Base-by-base conservation (phyloP, 345 rosid species). In the Gossypium longicalyx region DNA sequence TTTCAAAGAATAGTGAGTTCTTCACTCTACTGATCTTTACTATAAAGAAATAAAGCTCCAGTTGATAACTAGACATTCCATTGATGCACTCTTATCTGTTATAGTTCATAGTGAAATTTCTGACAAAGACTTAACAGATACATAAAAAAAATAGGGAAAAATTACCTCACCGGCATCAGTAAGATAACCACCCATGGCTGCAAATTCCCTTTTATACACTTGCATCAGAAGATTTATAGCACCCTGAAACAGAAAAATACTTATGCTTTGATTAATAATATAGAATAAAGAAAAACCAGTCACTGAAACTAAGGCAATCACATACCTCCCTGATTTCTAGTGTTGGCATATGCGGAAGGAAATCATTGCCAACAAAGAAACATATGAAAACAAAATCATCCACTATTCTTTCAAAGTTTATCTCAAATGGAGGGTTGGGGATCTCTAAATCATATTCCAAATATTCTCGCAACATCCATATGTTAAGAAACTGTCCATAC, bases 311-410 rank as follows among this genome's bases (percentile, higher is more conserved):
- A 71, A 5, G 23, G 82, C 6, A 79, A 79, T 52, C 43, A 38
- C 85, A 68, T 83, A 91, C 99, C 98, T 96, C 99, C 83, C 97
- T 85, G 73, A 93, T 96, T 85, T 96, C 99, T 85, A 93, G 73
- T 16, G 99, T 96, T 51, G 99, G 99, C 98, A 96, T 90, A 79
- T 93, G 99, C 4, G 98, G 99, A 75, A 96, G 89, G 80, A 96
- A 96, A 89, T 93, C 99, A 76, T 96, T 96, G 82, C 99, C 99
- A 76, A 96, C 98, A 83, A 96, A 96, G 79, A 96, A 96, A 84
- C 99, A 96, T 27, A 96, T 74, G 80, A 93, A 96, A 45, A 96
- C 97, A 90, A 96, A 96, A 83, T 96, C 98, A 57, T 96, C 98
- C 77, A 96, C 90, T 86, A 96, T 88, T 70, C 91, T 80, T 79